A percentile compares a stretch with the other conserved stretches of the same genome.
Conservation (phyloP, 441 rosid species). For the Brassica hybrid region DNA sequence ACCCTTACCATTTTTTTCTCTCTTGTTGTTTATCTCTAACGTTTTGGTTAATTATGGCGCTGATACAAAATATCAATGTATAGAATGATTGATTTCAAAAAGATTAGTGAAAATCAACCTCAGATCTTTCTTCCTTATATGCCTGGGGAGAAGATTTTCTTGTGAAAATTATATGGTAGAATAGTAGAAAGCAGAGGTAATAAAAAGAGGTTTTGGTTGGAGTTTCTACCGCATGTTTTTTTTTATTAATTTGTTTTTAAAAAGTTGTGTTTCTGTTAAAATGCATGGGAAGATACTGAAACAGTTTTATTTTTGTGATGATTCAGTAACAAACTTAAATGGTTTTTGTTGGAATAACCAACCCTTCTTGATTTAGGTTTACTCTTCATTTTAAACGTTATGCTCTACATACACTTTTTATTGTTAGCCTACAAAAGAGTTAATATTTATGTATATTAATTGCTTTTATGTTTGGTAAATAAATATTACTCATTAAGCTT, state of each 20-base stretch:
- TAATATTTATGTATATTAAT: not conserved
- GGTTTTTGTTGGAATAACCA: constrained; percentile 30
- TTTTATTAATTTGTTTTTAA: not conserved
- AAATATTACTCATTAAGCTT: not conserved
- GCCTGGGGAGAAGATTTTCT: no score
- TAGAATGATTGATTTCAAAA: no score
- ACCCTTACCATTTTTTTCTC: no score
- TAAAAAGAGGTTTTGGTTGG: no score
- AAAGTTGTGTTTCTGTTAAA: not conserved
- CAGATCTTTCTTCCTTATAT: no score
- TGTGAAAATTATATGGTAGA: no score
- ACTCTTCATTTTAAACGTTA: not conserved
- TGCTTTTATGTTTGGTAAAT: not conserved
- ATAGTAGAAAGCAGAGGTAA: no score
- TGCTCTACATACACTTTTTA: not conserved
- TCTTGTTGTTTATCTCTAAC: no score
- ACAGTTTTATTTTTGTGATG: not conserved
- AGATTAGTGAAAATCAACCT: no score
- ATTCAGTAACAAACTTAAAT: not conserved
- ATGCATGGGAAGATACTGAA: not conserved
- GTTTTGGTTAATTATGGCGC: no score
- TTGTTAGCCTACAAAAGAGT: not conserved
- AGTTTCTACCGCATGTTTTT: not conserved
- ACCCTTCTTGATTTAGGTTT: constrained; percentile 28
- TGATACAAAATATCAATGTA: not conserved